A percentile compares a stretch with the other conserved stretches of the same genome.
Evolutionary conservation across 192 early-diverging fungal species (phyloP).

Genomic region (Entophlyctis luteolus): DNA sequence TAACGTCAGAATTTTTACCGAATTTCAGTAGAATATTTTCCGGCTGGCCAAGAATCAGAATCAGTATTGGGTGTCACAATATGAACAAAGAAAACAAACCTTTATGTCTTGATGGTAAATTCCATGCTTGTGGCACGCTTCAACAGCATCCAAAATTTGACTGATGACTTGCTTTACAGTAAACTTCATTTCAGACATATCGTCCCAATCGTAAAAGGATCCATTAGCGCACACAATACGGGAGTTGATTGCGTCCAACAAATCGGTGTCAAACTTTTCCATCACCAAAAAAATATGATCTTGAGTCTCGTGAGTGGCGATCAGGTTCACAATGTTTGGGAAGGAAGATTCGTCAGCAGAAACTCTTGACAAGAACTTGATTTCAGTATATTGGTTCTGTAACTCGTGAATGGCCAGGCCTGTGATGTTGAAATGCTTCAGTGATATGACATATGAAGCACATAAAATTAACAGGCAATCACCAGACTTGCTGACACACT

Average conservation of each 20-base stretch:
- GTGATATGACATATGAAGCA: background rate
- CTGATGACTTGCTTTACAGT: conserved; percentile 48
- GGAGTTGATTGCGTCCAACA: conserved; percentile 37
- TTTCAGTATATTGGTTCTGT: conserved; percentile 35
- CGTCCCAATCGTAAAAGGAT: conserved; percentile 10
- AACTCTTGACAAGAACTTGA: conserved; percentile 24
- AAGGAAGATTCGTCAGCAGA: background rate
- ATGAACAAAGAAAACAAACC: background rate
- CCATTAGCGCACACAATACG: background rate
- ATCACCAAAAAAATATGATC: conserved; percentile 32
- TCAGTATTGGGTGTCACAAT: background rate
- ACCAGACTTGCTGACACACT: conserved; percentile 38
- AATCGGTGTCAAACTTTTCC: conserved; percentile 31
- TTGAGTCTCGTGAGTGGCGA: conserved; percentile 19
- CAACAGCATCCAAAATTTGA: conserved; percentile 74
- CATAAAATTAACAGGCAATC: background rate
- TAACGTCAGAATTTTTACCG: background rate
- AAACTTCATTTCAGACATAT: conserved; percentile 18
- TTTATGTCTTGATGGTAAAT: conserved; percentile 94
- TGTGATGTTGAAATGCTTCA: background rate
- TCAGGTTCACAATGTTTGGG: conserved; percentile 15
- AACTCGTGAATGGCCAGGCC: conserved; percentile 35
- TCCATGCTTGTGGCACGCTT: conserved; percentile 64
- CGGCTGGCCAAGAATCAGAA: conserved; percentile 16
- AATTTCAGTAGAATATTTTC: conserved; percentile 68